phyloP scores from a whole-genome alignment of 2,329 filamentous ascomycete genomes.

The Metarhizium rileyi region DNA sequence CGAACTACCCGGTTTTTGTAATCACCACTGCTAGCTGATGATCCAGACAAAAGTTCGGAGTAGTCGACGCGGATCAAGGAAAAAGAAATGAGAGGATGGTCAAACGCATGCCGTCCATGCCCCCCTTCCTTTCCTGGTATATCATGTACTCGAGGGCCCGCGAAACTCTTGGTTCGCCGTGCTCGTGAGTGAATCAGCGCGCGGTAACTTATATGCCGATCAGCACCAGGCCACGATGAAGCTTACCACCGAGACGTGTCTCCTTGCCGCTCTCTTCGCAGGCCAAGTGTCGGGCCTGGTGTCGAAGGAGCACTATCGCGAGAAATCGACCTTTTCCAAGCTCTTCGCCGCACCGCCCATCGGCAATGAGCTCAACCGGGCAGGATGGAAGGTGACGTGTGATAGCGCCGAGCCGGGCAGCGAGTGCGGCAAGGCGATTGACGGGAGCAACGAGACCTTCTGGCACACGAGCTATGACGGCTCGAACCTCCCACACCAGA shows the following conservation, averaged over 20 bases:
- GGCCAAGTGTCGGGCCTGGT: neutral
- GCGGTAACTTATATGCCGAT: no score
- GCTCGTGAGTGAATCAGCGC: no score
- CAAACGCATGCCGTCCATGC: no score
- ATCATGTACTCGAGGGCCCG: no score
- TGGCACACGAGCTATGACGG: constrained; percentile 17
- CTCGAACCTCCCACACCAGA: constrained; percentile 16
- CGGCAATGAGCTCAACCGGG: constrained; percentile 5
- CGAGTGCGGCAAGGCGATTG: constrained; percentile 18
- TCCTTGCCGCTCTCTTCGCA: neutral
- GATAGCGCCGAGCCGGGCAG: constrained; percentile 18
- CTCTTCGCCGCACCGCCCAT: constrained; percentile 4
- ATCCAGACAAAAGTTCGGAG: no score
- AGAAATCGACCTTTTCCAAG: constrained; percentile 1
- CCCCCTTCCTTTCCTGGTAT: no score
- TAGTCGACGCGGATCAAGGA: no score
- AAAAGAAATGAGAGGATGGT: no score
- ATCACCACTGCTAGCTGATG: no score
- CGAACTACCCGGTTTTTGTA: no score
- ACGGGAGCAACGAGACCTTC: constrained; percentile 18
- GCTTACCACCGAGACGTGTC: neutral
- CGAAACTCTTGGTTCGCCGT: no score
- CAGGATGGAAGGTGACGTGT: constrained; percentile 18
- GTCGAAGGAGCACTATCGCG: constrained; percentile 1
- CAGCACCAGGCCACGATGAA: neutral